Evolutionary conservation across 2,329 filamentous ascomycete genomes (phyloP).

Genomic region (Paraphaeosphaeria minitans): DNA sequence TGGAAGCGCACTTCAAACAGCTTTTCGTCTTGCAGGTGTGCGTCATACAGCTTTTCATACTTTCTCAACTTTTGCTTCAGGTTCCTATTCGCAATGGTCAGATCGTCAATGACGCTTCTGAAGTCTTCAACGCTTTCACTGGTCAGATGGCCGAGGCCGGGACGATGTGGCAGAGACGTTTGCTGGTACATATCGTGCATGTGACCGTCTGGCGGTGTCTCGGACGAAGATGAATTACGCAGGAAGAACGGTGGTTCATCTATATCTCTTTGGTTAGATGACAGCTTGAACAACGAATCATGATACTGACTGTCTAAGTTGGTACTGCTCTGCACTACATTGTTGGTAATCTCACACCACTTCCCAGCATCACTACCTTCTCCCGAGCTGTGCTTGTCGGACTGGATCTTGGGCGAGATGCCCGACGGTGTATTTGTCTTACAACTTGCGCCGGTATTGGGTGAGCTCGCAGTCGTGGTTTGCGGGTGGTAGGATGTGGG

Average conservation of each 20-base stretch:
- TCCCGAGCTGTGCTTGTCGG: constrained; percentile 52
- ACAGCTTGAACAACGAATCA: neutral
- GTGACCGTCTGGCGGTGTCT: constrained; percentile 47
- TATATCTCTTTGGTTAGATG: constrained; percentile 19
- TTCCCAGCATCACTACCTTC: constrained; percentile 58
- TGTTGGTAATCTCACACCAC: constrained; percentile 59
- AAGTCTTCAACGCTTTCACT: constrained; percentile 74
- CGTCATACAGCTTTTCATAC: constrained; percentile 71
- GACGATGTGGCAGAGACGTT: constrained; percentile 32
- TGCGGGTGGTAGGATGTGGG: constrained; percentile 13
- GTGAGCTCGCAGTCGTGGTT: constrained; percentile 27
- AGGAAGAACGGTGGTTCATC: constrained; percentile 53
- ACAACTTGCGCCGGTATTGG: constrained; percentile 36
- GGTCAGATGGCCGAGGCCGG: constrained; percentile 48
- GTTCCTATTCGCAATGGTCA: constrained; percentile 82
- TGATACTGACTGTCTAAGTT: constrained; percentile 50
- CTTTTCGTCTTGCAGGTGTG: constrained; percentile 73
- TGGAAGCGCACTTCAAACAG: constrained; percentile 84
- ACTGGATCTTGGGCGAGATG: constrained; percentile 37
- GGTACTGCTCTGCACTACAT: constrained; percentile 46
- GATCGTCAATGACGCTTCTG: constrained; percentile 82
- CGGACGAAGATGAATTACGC: constrained; percentile 52
- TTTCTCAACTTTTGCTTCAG: constrained; percentile 74
- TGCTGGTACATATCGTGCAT: constrained; percentile 25
- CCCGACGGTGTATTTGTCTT: constrained; percentile 50